These are phyloP conservation scores for Oryza meridionalis DNA, from an alignment of 176 grass and related monocot species.

Conservation along the genomic window DNA sequence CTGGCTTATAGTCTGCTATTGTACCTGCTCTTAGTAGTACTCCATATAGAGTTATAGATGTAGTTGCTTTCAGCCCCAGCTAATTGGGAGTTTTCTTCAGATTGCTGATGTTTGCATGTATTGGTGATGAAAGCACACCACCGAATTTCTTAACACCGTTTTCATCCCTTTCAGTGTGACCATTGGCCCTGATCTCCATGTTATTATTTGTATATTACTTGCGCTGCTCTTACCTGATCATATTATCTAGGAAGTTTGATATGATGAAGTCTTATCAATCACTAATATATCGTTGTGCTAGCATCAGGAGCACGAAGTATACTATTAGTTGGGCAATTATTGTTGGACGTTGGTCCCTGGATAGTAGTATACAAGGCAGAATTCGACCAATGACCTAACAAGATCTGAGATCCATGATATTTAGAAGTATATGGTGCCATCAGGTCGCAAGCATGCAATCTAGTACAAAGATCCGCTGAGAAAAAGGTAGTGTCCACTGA, in stretches of 20 bases:
- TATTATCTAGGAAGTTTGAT: neutral
- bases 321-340: constrained; percentile 40
- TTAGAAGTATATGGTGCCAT: constrained; percentile 31
- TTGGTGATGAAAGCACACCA: neutral
- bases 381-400: constrained; percentile 46
- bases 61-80: neutral
- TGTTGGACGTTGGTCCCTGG: constrained; percentile 51
- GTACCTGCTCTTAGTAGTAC: too few species aligned
- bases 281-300: neutral
- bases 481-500: neutral
- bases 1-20: too few species aligned
- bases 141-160: neutral
- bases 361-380: constrained; percentile 31
- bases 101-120: neutral
- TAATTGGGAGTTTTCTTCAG: neutral
- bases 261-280: constrained; percentile 8
- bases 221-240: constrained; percentile 4
- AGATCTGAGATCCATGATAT: constrained; percentile 33
- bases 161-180: neutral
- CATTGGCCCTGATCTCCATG: neutral
- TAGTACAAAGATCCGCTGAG: constrained; percentile 45
- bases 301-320: constrained; percentile 29
- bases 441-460: constrained; percentile 44
- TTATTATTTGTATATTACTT: neutral
- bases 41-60: neutral